Evolutionary conservation across 441 rosid genomes (phyloP).

Genomic region (Dalechampia spathulata): DNA sequence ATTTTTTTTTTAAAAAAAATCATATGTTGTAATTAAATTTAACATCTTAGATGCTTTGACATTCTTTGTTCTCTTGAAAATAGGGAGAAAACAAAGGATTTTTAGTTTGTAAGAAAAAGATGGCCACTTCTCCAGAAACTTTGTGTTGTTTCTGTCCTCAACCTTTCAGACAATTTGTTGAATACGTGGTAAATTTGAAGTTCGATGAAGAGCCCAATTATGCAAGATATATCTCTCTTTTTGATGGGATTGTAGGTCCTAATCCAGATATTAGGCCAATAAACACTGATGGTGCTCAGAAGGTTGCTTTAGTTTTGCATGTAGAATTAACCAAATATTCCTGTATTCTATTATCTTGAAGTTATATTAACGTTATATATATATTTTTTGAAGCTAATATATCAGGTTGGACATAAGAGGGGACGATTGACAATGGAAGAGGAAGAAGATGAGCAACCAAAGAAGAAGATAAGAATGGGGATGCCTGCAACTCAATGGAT

Average conservation of each 20-base stretch:
- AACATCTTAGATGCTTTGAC: slow-evolving; percentile 6
- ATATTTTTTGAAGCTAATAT: slow-evolving; percentile 56
- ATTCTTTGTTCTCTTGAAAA: not conserved
- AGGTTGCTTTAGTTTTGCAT: slow-evolving; percentile 41
- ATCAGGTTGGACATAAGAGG: slow-evolving; percentile 92
- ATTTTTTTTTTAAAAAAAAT: too few species aligned
- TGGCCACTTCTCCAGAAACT: slow-evolving; percentile 88
- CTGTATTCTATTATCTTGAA: not conserved
- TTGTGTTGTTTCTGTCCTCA: slow-evolving; percentile 77
- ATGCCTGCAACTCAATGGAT: slow-evolving; percentile 99
- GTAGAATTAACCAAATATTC: not conserved
- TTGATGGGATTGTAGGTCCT: slow-evolving; percentile 81
- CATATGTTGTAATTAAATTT: not conserved
- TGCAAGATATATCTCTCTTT: slow-evolving; percentile 81
- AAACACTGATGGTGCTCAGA: slow-evolving; percentile 92
- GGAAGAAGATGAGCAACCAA: slow-evolving; percentile 87
- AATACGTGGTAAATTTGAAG: slow-evolving; percentile 79
- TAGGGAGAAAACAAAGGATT: slow-evolving; percentile 95
- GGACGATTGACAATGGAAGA: slow-evolving; percentile 79
- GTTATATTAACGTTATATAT: slow-evolving; percentile 9
- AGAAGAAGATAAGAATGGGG: slow-evolving; percentile 86
- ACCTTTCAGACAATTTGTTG: slow-evolving; percentile 82
- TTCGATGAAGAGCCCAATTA: slow-evolving; percentile 95
- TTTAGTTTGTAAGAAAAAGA: slow-evolving; percentile 96
- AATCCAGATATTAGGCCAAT: slow-evolving; percentile 84